Percentiles rank a stretch among this genome's conserved stretches.
phyloP scores from a whole-genome alignment of 1,284 basidiomycete species.

The Boletus calvinii region DNA sequence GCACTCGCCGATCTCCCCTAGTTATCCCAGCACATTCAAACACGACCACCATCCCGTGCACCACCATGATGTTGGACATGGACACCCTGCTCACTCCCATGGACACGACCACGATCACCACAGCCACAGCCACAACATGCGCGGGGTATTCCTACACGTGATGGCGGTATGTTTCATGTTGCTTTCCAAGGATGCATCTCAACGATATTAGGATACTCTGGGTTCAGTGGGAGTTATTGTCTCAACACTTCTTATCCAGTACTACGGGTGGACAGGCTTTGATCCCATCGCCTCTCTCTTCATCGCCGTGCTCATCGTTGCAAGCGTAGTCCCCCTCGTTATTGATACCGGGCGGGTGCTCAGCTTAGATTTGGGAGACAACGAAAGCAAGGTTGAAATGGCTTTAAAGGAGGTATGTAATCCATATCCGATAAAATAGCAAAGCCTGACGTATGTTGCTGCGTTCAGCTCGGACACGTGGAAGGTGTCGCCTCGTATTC shows the following conservation, averaged over 20 bases:
- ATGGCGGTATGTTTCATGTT: constrained; percentile 66
- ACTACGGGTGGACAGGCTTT: constrained; percentile 99
- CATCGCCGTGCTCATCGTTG: constrained; percentile 94
- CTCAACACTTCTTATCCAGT: constrained; percentile 93
- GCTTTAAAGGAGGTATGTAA: constrained; percentile 73
- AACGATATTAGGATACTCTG: constrained; percentile 65
- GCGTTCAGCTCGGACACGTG: constrained; percentile 52
- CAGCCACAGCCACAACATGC: constrained; percentile 97
- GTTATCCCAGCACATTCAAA: constrained; percentile 34
- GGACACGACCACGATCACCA: constrained; percentile 58
- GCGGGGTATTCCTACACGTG: constrained; percentile 94
- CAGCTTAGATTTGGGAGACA: constrained; percentile 79
- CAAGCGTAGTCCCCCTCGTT: constrained; percentile 92
- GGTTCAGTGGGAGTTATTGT: constrained; percentile 99
- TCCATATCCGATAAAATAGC: not conserved
- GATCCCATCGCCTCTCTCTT: constrained; percentile 98
- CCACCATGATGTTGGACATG: constrained; percentile 40
- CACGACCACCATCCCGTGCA: constrained; percentile 33
- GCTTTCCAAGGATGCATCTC: constrained; percentile 11
- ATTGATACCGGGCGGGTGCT: constrained; percentile 91
- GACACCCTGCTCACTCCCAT: constrained; percentile 44
- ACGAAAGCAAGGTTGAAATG: constrained; percentile 62
- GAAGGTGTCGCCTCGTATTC: constrained; percentile 84
- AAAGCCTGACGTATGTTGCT: constrained; percentile 28
- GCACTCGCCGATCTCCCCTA: constrained; percentile 36